phyloP scores from a whole-genome alignment of 2,329 filamentous ascomycete species.

The Furcasterigmium sp. region DNA sequence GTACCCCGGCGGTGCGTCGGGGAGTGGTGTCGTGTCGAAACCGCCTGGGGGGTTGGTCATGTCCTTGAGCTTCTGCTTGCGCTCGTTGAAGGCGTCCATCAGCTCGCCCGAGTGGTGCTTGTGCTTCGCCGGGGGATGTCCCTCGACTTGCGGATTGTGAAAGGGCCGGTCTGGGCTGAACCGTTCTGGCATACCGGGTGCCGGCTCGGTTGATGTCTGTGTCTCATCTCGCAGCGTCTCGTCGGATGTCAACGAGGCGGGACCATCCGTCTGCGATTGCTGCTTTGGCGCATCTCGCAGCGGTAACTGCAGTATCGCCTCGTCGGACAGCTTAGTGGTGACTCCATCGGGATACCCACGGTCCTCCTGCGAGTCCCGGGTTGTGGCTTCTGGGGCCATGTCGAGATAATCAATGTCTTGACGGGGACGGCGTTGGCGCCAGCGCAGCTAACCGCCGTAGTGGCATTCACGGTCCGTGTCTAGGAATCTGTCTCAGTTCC shows the following conservation, averaged over 20 bases:
- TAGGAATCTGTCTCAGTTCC: no score
- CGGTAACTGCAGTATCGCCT: no score
- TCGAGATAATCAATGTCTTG: no score
- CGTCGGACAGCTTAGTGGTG: no score
- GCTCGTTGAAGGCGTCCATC: slow-evolving; percentile 26
- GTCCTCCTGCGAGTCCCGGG: no score
- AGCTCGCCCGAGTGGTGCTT: slow-evolving; percentile 17
- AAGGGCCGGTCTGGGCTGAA: slow-evolving; percentile 6
- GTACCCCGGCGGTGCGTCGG: slow-evolving; percentile 69
- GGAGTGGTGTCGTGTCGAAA: slow-evolving; percentile 74
- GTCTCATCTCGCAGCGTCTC: background rate
- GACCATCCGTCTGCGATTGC: no score
- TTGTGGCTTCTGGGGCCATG: no score
- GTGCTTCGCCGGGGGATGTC: slow-evolving; percentile 7
- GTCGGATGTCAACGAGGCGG: background rate
- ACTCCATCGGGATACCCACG: no score
- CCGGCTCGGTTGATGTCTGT: background rate
- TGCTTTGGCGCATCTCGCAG: no score
- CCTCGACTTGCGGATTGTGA: slow-evolving; percentile 10
- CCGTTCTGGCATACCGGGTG: background rate
- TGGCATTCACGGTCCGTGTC: no score
- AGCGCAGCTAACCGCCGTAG: no score
- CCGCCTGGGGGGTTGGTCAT: slow-evolving; percentile 62
- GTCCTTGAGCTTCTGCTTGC: slow-evolving; percentile 31
- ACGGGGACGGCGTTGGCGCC: no score